These are phyloP conservation scores for Diaporthe helianthi DNA, from an alignment of 2,329 filamentous ascomycete species.

Conservation along the genomic window DNA sequence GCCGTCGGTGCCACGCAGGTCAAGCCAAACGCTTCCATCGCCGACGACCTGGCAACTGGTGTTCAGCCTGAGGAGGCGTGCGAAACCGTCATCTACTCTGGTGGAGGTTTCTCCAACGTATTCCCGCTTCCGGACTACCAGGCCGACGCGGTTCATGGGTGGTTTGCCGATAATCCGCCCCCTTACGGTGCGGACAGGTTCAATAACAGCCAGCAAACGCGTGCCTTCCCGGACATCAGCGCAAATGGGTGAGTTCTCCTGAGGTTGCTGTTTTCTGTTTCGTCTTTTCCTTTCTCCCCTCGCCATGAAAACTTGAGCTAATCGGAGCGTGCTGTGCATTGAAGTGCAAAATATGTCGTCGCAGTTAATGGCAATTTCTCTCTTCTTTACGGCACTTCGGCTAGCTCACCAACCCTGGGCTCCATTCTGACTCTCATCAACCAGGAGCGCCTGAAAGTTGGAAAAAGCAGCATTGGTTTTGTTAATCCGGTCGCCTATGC, in stretches of 20 bases:
- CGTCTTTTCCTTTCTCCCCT: too few species aligned
- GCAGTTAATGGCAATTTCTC: conserved; percentile 30
- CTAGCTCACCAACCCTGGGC: conserved; percentile 30
- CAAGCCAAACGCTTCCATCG: conserved; percentile 32
- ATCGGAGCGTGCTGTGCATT: background rate
- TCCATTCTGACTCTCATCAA: conserved; percentile 33
- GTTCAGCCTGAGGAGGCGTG: conserved; percentile 32
- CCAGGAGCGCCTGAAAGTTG: conserved; percentile 28
- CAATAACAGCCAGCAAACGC: conserved; percentile 32
- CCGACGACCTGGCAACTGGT: conserved; percentile 23
- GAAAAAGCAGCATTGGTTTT: conserved; percentile 34
- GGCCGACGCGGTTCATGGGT: conserved; percentile 29
- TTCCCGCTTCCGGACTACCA: conserved; percentile 33
- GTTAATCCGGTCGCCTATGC: conserved; percentile 32
- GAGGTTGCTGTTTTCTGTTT: background rate
- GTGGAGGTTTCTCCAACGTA: conserved; percentile 34
- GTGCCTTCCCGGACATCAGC: conserved; percentile 32
- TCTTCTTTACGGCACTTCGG: conserved; percentile 32
- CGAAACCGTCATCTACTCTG: conserved; percentile 33
- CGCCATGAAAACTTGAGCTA: background rate
- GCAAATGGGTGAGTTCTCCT: conserved; percentile 23
- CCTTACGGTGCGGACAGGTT: conserved; percentile 26
- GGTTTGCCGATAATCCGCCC: conserved; percentile 30
- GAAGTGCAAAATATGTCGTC: conserved; percentile 30
- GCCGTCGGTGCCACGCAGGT: conserved; percentile 46